Percentiles rank a stretch among this genome's conserved stretches.
These are phyloP conservation scores for Calocybe indica DNA, from an alignment of 768 basidiomycete genomes.

Conservation along the genomic window DNA sequence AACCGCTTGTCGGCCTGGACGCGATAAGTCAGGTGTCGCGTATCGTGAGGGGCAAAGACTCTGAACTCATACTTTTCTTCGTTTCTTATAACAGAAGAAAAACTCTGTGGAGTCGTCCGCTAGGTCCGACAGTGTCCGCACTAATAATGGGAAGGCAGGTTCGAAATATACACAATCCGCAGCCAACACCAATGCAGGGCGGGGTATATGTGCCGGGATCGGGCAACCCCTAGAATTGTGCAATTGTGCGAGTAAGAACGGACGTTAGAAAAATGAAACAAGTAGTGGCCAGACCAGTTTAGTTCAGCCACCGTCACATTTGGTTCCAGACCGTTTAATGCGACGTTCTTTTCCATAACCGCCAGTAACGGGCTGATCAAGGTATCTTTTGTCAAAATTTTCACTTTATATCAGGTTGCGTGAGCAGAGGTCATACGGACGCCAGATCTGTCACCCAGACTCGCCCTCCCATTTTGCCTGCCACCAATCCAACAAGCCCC, in stretches of 20 bases:
- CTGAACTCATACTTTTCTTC: conserved; percentile 59
- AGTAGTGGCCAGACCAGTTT: conserved; percentile 58
- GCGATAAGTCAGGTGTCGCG: neutral
- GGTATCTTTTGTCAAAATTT: neutral
- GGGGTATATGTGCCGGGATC: conserved; percentile 38
- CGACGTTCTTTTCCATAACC: conserved; percentile 75
- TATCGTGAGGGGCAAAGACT: too few relatives aligned
- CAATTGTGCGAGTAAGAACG: conserved; percentile 6
- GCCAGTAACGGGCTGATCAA: conserved; percentile 60
- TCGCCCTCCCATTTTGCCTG: conserved; percentile 58
- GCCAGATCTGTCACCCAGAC: conserved; percentile 88
- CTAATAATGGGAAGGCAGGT: conserved; percentile 84
- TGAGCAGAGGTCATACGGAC: conserved; percentile 42
- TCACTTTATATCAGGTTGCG: too few relatives aligned
- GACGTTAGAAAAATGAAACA: conserved; percentile 4
- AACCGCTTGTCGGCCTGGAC: conserved; percentile 85
- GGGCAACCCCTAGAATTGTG: conserved; percentile 54
- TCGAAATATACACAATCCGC: conserved; percentile 98
- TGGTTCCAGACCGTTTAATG: conserved; percentile 51
- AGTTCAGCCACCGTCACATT: conserved; percentile 62
- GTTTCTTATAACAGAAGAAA: conserved; percentile 90
- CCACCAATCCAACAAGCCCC: conserved; percentile 86
- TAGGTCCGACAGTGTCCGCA: conserved; percentile 69
- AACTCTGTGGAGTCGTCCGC: conserved; percentile 54
- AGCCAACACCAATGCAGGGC: conserved; percentile 70